A percentile compares a stretch with the other conserved stretches of the same genome.
These are phyloP conservation scores for Ustilago crameri DNA, from an alignment of 1,284 basidiomycete genomes.

Conservation along the genomic window DNA sequence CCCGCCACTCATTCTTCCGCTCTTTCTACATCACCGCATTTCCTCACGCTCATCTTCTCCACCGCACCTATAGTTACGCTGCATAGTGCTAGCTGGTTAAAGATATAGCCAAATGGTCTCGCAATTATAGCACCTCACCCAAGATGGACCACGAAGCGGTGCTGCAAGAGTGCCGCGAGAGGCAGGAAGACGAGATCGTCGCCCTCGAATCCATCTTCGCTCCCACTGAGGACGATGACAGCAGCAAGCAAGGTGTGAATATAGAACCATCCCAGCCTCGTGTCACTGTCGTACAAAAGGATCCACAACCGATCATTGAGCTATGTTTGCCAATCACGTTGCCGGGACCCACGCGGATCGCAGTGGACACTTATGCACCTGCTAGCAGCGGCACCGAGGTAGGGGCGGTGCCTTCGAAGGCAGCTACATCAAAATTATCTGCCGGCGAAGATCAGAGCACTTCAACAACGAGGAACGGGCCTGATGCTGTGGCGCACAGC, in stretches of 20 bases:
- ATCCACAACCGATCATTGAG: constrained; percentile 22
- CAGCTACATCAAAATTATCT: neutral
- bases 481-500: neutral
- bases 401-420: neutral
- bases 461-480: too few relatives aligned
- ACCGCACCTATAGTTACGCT: too few relatives aligned
- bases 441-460: too few relatives aligned
- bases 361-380: constrained; percentile 18
- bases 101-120: neutral
- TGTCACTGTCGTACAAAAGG: constrained; percentile 13
- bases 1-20: neutral
- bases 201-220: constrained; percentile 51
- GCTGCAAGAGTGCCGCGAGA: constrained; percentile 32
- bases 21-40: neutral
- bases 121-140: constrained; percentile 9
- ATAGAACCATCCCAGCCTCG: constrained; percentile 11
- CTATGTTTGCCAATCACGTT: constrained; percentile 28
- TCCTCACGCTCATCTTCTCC: neutral
- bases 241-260: neutral
- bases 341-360: constrained; percentile 24
- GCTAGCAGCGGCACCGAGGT: neutral
- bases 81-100: neutral
- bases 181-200: constrained; percentile 48
- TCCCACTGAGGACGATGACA: neutral
- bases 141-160: constrained; percentile 20